Evolutionary conservation across 805 yeast genomes (phyloP).

Genomic region (Lipomyces yamadae): DNA sequence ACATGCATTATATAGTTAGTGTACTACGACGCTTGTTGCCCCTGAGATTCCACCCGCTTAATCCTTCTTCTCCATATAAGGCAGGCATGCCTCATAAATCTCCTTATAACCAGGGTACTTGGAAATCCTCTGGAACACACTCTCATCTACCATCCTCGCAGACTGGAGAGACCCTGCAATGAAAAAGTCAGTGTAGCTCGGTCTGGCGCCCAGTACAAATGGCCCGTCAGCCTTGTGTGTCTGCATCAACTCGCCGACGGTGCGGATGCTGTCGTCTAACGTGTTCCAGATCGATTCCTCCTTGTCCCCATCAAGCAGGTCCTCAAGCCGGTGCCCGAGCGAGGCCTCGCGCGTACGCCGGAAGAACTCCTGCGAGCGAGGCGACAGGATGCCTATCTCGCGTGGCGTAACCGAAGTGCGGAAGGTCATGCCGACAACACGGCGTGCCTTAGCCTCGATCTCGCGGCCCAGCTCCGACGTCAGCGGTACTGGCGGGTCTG

Average conservation of each 20-base stretch:
- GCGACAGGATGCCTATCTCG: slow-evolving; percentile 5
- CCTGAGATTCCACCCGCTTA: not conserved
- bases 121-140: not conserved
- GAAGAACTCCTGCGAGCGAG: slow-evolving; percentile 3
- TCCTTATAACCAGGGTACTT: slow-evolving; percentile 6
- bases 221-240: slow-evolving; percentile 5
- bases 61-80: slow-evolving; percentile 12
- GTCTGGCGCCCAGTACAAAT: slow-evolving; percentile 8
- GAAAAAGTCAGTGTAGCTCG: slow-evolving; percentile 12
- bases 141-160: slow-evolving; percentile 4
- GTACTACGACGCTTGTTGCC: too few species aligned
- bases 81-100: slow-evolving; percentile 11
- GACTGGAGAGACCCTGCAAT: slow-evolving; percentile 9
- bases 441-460: not conserved
- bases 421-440: not conserved
- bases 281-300: not conserved
- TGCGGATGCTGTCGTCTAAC: not conserved
- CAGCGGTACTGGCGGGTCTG: not conserved
- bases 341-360: slow-evolving; percentile 12
- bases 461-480: slow-evolving; percentile 11
- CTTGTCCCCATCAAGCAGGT: not conserved
- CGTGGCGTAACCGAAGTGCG: slow-evolving; percentile 1
- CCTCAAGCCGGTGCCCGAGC: slow-evolving; percentile 11
- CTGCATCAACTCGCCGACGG: not conserved
- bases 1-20: too few species aligned